Base-by-base conservation (phyloP, 2,329 filamentous ascomycete species). In the Tolypocladium pustulatum region DNA sequence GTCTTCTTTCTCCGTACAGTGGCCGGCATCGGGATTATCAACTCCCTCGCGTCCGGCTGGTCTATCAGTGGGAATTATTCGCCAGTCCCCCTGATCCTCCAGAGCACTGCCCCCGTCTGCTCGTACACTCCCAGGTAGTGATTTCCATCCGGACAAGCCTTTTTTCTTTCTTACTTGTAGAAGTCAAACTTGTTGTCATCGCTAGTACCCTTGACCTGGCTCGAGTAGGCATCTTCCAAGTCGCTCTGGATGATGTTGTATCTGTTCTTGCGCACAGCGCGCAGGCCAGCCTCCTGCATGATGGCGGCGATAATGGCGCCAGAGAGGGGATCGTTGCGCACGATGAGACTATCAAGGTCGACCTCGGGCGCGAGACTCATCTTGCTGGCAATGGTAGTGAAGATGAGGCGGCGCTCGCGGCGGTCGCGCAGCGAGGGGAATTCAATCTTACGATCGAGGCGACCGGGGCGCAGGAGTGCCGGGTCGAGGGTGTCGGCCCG, bases 221-320 rank as follows among this genome's bases (percentile, higher is more conserved):
- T 90, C 43, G 91, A 92, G 75, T 99, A 99, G 52, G 94, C 94
- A 74, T 97, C 94, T 75, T 99, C 94, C 63, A 99, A 79, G 76
- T 99, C 94, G 62, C 83, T 86, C 79, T 99, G 94, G 69, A 99
- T 97, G 73, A 99, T 99, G 76, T 99, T 97, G 78, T 99, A 99
- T 68, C 94, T 82, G 77, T 99, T 97, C 86, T 97, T 97, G 68
- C 93, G 84, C 64, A 97, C 93, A 32, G 93, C 93, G 65, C 92
- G 85, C 66, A 99, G 81, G 65, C 94, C 94, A 37, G 94, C 94
- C 77, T 99, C 94, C 75, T 99, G 94, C 94, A 99, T 99, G 72
- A 99, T 96, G 56, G 94, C 94, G 54, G 94, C 92, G 72, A 99
- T 99, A 67, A 99, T 88, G 59, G 94, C 94, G 67, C 94, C 94